Conservation (phyloP, 2,329 filamentous ascomycete genomes). For the Sarocladium brachiariae region DNA sequence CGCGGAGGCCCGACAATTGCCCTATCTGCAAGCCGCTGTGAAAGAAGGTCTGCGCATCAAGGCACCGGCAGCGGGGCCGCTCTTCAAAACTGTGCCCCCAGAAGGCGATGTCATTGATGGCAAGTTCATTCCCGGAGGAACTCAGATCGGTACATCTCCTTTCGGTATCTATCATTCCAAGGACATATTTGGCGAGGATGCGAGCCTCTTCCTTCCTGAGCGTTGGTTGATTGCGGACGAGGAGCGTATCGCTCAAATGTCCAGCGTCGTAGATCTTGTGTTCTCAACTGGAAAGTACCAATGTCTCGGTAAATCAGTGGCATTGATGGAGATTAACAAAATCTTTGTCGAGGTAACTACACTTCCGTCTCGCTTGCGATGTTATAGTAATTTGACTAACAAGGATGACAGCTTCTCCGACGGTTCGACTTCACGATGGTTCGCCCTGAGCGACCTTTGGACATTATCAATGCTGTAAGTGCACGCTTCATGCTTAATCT, state of each 20-base stretch:
- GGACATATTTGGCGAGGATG: conserved; percentile 30
- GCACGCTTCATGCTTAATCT: neutral
- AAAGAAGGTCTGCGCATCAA: conserved; percentile 37
- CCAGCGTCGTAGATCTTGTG: conserved; percentile 32
- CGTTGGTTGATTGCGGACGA: conserved; percentile 37
- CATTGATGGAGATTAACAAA: conserved; percentile 37
- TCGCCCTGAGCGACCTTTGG: conserved; percentile 12
- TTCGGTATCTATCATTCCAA: conserved; percentile 33
- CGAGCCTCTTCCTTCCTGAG: conserved; percentile 38
- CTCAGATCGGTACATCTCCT: conserved; percentile 35
- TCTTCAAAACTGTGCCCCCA: conserved; percentile 21
- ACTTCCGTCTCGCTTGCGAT: neutral
- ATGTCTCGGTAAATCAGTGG: conserved; percentile 39
- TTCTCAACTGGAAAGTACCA: conserved; percentile 36
- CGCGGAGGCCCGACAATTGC: conserved; percentile 29
- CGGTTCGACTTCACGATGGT: conserved; percentile 15
- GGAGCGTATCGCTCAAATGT: conserved; percentile 27
- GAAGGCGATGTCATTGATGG: conserved; percentile 35
- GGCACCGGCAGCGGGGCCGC: conserved; percentile 28
- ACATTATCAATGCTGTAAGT: conserved; percentile 14
- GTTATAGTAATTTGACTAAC: neutral
- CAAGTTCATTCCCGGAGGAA: conserved; percentile 37
- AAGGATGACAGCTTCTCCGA: conserved; percentile 12
- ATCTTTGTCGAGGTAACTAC: conserved; percentile 33
- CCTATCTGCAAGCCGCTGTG: conserved; percentile 43